These are phyloP conservation scores for Pseudocercospora cruenta DNA, from an alignment of 2,329 filamentous ascomycete genomes.

Conservation along the genomic window DNA sequence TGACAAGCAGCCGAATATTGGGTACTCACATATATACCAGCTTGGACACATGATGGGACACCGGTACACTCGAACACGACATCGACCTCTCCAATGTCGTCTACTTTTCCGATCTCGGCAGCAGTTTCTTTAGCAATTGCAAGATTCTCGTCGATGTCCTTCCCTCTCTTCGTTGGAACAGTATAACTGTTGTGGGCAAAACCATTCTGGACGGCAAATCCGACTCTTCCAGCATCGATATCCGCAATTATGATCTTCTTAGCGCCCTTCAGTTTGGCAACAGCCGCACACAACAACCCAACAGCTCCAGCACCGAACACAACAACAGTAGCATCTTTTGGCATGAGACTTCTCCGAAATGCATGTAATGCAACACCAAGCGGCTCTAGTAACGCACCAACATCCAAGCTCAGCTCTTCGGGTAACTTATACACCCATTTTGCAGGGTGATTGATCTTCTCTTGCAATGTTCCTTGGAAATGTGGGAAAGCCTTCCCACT, in stretches of 20 bases:
- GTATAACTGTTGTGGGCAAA: slow-evolving; percentile 53
- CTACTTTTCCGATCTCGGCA: slow-evolving; percentile 45
- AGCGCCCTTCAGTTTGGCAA: slow-evolving; percentile 59
- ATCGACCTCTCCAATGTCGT: slow-evolving; percentile 61
- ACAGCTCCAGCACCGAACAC: slow-evolving; percentile 66
- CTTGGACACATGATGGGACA: slow-evolving; percentile 74
- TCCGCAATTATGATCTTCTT: slow-evolving; percentile 62
- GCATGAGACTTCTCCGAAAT: slow-evolving; percentile 56
- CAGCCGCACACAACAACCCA: slow-evolving; percentile 61
- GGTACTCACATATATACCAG: slow-evolving; percentile 65
- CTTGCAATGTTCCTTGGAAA: slow-evolving; percentile 66
- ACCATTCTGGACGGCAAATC: slow-evolving; percentile 57
- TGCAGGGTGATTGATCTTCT: slow-evolving; percentile 64
- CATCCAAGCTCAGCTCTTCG: slow-evolving; percentile 54
- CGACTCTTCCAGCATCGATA: slow-evolving; percentile 60
- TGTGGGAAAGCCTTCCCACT: slow-evolving; percentile 65
- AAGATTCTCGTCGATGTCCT: slow-evolving; percentile 58
- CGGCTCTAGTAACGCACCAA: slow-evolving; percentile 64
- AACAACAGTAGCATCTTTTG: slow-evolving; percentile 54
- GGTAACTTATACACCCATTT: slow-evolving; percentile 64
- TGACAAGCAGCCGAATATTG: not conserved
- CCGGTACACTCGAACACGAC: slow-evolving; percentile 77
- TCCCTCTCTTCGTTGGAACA: slow-evolving; percentile 52
- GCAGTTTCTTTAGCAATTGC: slow-evolving; percentile 56
- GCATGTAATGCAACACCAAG: slow-evolving; percentile 65